Percentiles rank a stretch among this genome's conserved stretches.
phyloP scores from a whole-genome alignment of 2,329 filamentous ascomycete species.

The Cladosporium colombiae region DNA sequence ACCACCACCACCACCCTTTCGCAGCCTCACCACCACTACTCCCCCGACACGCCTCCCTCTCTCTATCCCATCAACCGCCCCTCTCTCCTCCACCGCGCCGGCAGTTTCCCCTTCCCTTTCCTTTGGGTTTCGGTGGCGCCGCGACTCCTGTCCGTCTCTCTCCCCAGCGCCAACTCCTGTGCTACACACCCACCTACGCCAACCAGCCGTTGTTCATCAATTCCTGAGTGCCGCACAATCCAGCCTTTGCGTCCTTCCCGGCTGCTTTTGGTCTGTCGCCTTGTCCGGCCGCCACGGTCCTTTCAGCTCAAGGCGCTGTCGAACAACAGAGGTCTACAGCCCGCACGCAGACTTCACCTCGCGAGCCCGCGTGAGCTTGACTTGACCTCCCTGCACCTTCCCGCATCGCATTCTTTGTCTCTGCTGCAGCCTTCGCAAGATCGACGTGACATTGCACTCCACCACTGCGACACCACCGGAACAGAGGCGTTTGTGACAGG shows the following conservation, averaged over 20 bases:
- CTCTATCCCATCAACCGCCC: background rate
- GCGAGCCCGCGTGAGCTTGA: slow-evolving; percentile 12
- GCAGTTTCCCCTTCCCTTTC: background rate
- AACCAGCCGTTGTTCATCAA: background rate
- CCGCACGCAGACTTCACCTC: background rate
- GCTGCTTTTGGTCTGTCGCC: slow-evolving; percentile 3
- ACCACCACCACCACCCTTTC: background rate
- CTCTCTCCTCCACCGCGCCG: background rate
- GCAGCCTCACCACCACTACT: background rate
- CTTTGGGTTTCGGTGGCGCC: slow-evolving; percentile 15
- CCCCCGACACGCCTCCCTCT: background rate
- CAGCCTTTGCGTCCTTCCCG: background rate
- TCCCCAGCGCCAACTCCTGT: slow-evolving; percentile 9
- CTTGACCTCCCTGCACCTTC: background rate
- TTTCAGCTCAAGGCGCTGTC: background rate
- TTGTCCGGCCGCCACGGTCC: slow-evolving; percentile 9
- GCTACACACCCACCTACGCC: slow-evolving; percentile 15
- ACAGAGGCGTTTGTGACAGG: slow-evolving; percentile 15
- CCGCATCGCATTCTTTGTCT: slow-evolving; percentile 8
- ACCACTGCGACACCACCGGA: background rate
- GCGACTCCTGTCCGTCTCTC: slow-evolving; percentile 13
- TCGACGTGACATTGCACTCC: slow-evolving; percentile 5
- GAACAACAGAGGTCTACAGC: background rate
- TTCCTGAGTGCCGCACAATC: slow-evolving; percentile 4
- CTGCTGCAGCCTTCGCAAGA: slow-evolving; percentile 13